Conservation (phyloP, 2,329 filamentous ascomycete genomes). For the Xylaria sp. region DNA sequence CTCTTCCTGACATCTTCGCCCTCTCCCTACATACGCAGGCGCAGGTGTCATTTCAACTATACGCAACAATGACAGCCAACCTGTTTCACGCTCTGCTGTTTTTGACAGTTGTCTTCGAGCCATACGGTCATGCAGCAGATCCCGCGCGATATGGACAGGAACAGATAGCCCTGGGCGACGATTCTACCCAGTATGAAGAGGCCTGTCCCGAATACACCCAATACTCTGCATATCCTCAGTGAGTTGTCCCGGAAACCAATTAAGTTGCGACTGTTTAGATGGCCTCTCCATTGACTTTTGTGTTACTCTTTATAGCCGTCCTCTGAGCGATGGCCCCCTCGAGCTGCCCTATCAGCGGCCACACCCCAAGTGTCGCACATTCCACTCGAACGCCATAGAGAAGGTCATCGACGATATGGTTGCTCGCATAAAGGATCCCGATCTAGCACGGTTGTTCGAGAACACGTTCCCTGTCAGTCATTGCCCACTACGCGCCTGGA, state of each 20-base stretch:
- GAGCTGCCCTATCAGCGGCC: slow-evolving; percentile 87
- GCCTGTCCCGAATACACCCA: slow-evolving; percentile 70
- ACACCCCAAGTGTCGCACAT: slow-evolving; percentile 81
- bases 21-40: background rate
- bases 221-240: slow-evolving; percentile 66
- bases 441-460: slow-evolving; percentile 90
- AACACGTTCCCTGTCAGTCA: slow-evolving; percentile 78
- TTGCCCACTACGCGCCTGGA: background rate
- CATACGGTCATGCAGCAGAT: slow-evolving; percentile 19
- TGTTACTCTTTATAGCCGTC: slow-evolving; percentile 59
- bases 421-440: slow-evolving; percentile 78
- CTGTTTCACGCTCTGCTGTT: slow-evolving; percentile 18
- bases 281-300: slow-evolving; percentile 21
- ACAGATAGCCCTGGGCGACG: slow-evolving; percentile 42
- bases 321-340: slow-evolving; percentile 79
- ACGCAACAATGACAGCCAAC: slow-evolving; percentile 8
- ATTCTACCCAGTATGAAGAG: slow-evolving; percentile 43
- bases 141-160: slow-evolving; percentile 36
- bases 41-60: background rate
- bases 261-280: background rate
- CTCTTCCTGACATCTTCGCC: background rate
- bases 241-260: slow-evolving; percentile 38
- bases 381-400: slow-evolving; percentile 85
- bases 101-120: slow-evolving; percentile 27
- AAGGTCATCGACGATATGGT: slow-evolving; percentile 85